Conservation (phyloP, 192 early-diverging fungal genomes). For the Backusella psychrophila region DNA sequence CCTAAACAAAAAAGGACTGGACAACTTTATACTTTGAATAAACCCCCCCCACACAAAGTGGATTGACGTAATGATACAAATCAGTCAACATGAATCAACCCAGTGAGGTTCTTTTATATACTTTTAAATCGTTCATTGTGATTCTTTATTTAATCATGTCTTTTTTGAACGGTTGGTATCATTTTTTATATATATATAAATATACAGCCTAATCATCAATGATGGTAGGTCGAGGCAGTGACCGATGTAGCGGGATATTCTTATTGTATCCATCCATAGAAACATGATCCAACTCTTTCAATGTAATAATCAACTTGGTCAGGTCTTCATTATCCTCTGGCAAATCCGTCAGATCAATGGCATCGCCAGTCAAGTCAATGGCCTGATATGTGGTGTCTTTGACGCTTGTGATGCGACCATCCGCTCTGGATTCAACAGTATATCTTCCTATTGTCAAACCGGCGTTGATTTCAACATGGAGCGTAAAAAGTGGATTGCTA, state of each 20-base stretch:
- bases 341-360: background rate
- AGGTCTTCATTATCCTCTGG: background rate
- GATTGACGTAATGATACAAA: no score
- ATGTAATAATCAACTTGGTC: background rate
- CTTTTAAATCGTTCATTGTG: no score
- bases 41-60: no score
- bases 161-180: no score
- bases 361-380: background rate
- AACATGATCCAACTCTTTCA: background rate
- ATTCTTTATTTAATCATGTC: no score
- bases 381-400: background rate
- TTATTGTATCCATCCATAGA: background rate
- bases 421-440: background rate
- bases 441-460: background rate
- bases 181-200: no score
- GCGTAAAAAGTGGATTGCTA: background rate
- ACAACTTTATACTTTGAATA: no score
- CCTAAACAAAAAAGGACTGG: no score
- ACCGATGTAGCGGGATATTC: background rate
- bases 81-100: no score
- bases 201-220: background rate
- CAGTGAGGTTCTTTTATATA: no score
- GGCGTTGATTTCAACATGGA: background rate
- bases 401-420: background rate
- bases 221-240: background rate